These are phyloP conservation scores for Alternaria sp. DNA, from an alignment of 2,329 filamentous ascomycete genomes.

Conservation along the genomic window DNA sequence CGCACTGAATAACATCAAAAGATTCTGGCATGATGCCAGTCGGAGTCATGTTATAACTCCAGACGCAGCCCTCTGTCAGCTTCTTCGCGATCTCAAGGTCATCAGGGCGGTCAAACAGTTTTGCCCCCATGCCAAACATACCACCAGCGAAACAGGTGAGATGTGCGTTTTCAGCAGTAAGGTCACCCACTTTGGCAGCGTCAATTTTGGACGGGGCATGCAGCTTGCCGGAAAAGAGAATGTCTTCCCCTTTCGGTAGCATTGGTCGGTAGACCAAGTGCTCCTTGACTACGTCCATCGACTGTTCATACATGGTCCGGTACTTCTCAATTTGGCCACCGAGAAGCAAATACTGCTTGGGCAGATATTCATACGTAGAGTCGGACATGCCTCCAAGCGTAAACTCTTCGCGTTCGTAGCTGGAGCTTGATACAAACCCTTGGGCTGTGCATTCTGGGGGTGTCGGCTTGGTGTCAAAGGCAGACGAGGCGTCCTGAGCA, in stretches of 20 bases:
- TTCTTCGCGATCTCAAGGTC: conserved; percentile 66
- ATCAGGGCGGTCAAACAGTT: conserved; percentile 63
- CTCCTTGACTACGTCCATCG: conserved; percentile 55
- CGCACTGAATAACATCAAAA: conserved; percentile 60
- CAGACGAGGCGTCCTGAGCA: conserved; percentile 13
- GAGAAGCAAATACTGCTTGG: conserved; percentile 59
- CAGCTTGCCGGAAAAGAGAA: conserved; percentile 53
- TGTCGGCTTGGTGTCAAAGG: conserved; percentile 22
- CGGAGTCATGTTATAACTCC: conserved; percentile 65
- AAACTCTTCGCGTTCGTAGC: conserved; percentile 56
- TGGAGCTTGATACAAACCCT: conserved; percentile 62
- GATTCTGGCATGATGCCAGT: conserved; percentile 70
- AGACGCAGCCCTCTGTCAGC: conserved; percentile 70
- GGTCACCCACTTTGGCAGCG: conserved; percentile 34
- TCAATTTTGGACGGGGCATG: conserved; percentile 44
- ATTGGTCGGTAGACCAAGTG: conserved; percentile 62
- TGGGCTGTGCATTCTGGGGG: conserved; percentile 56
- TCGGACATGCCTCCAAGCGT: conserved; percentile 54
- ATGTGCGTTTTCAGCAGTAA: conserved; percentile 63
- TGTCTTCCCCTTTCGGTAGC: conserved; percentile 56
- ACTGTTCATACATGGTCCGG: conserved; percentile 65
- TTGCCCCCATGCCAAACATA: conserved; percentile 72
- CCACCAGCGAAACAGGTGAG: conserved; percentile 75
- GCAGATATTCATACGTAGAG: conserved; percentile 56
- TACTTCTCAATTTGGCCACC: conserved; percentile 59